Evolutionary conservation across 1,284 basidiomycete genomes (phyloP), one percentile per base, ranked within the genome.

Genomic region (Ganoderma sp.): DNA sequence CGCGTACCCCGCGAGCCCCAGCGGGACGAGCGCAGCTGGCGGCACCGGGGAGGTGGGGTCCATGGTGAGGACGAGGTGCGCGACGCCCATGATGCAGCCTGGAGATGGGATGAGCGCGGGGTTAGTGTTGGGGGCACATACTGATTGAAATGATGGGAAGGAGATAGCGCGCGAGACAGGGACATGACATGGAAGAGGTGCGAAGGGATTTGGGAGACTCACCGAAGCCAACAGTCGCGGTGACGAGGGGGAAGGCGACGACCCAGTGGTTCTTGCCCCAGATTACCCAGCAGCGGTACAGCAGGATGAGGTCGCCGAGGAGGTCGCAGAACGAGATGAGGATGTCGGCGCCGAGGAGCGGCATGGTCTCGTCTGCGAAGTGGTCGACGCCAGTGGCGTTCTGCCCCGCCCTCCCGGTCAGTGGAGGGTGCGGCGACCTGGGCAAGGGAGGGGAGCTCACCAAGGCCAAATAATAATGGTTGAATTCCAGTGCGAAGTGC

Each of bases 201-300:
- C 41, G 43, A 12, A 62, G 66, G 22, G 50, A 10, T 25, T n/a
- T 2, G 28, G 12, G 25, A 28, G 61, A 77, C 67, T 41, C 70
- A 82, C 82, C 71, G 48, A 83, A 76, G 43, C 79, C 77, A 2
- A 63, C 70, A 9, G 79, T 7, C 1, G 82, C 71, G 5, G 75
- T 71, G 8, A 82, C 70, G 59, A 80, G 62, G 8, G 82, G 81
- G 2, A 80, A 52, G 22, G 79, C 64, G 28, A 76, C 48, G 39
- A 82, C 41, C 59, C 73, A 74, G 64, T 77, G 75, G 34, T 75
- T 77, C 65, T 72, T 73, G 0, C 67, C 76, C 79, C 81, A 82
- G 39, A 82, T 61, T 62, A 80, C 34, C 76, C 79, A 83, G 73
- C 81, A 83, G 54, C 81, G 82, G 58, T 81, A 83, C 15, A 82